Base-by-base conservation (phyloP, 2,329 filamentous ascomycete species). In the Fusarium fracticaudum region DNA sequence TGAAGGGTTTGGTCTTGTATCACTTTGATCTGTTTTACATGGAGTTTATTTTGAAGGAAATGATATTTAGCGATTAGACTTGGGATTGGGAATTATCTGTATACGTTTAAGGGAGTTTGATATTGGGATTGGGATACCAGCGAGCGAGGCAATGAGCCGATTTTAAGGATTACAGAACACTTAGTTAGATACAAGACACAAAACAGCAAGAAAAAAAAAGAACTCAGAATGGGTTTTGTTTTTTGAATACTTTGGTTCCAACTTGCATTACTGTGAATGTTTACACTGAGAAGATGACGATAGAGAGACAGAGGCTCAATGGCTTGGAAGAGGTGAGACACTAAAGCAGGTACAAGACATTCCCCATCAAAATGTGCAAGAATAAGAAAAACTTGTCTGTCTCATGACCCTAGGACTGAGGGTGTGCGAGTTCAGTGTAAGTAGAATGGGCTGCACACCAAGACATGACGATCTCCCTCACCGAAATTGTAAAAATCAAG, bases 1-100 rank as follows among this genome's bases (percentile, higher is more conserved):
- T 54, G 48, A 17, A 17, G 26, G 18, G 54, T 75, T 67, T 59
- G 29, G 61, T 70, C 67, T 75, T 78, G 74, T 77, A 78, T 70
- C 64, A 69, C 60, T 60, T 73, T 62, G 43, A 48, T 70, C 37
- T 65, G 47, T 51, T 71, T 69, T 50, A 61, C 63, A 64, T 35
- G 67, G 64, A 43, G 35, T 61, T 59, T 55, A 54, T 62, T 60
- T 67, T 64, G 37, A 43, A 60, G 63, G n/a, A 64, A 47, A 50
- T 55, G 26, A 73, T 64, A 53, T 64, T 59, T 61, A 74, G 71
- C 71, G 71, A 74, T 41, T 71, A 73, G 71, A 67, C 17, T 57
- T 60, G 61, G 55, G 38, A 44, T 53, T 29, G 18, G 51, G 51
- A 58, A 37, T 48, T 58, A 38, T 68, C 26, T 62, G 57, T 60